A percentile compares a stretch with the other conserved stretches of the same genome.
phyloP scores from a whole-genome alignment of 441 rosid species.

The Adansonia rubrostipa region DNA sequence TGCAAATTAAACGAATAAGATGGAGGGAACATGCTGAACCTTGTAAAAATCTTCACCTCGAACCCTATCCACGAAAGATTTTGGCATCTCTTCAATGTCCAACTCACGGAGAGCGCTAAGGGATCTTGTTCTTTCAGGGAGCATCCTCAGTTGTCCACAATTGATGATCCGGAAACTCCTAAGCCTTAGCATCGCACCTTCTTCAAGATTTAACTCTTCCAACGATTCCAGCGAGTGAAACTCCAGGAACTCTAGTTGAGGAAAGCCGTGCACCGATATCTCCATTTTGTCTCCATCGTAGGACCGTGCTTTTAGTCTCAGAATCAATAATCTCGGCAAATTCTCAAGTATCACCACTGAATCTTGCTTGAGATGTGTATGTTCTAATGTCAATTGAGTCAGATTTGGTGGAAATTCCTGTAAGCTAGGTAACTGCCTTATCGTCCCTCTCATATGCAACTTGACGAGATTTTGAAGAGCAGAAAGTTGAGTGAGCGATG shows the following conservation, averaged over 20 bases:
- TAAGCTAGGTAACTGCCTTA: constrained; percentile 16
- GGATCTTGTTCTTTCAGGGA: constrained; percentile 26
- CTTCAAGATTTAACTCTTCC: constrained; percentile 27
- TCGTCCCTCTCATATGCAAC: constrained; percentile 29
- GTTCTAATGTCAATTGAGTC: constrained; percentile 32
- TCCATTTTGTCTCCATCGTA: constrained; percentile 21
- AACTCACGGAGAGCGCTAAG: constrained; percentile 30
- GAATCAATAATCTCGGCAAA: constrained; percentile 27
- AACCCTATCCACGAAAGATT: constrained; percentile 31
- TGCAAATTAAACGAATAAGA: constrained; percentile 13
- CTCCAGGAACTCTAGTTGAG: constrained; percentile 30
- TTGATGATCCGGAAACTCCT: constrained; percentile 27
- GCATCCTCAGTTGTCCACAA: constrained; percentile 27
- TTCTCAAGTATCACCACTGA: constrained; percentile 23
- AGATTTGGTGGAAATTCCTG: constrained; percentile 36
- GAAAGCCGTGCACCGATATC: constrained; percentile 29
- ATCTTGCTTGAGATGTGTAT: constrained; percentile 24
- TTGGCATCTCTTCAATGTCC: constrained; percentile 34
- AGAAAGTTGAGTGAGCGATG: constrained; percentile 20
- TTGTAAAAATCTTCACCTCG: constrained; percentile 30
- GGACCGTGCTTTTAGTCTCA: constrained; percentile 27
- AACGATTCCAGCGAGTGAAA: constrained; percentile 27
- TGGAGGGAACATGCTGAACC: constrained; percentile 29
- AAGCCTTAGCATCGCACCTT: constrained; percentile 30
- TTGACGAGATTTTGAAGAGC: constrained; percentile 28